Evolutionary conservation across 129 eudicot genomes (phyloP).

Genomic region (carrot (Daucus carota)): DNA sequence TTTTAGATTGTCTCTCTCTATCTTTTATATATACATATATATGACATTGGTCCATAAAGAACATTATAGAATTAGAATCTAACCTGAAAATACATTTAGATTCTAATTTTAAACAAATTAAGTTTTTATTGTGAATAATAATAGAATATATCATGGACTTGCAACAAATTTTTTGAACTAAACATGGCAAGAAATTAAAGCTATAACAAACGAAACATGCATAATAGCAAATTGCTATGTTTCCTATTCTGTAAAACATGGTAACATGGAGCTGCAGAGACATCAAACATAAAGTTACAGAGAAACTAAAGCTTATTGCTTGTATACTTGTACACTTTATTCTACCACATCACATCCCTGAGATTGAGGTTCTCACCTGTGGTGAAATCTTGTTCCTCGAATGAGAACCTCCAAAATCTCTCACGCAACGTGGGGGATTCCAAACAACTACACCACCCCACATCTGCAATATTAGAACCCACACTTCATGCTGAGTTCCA

Average conservation of each 20-base stretch:
- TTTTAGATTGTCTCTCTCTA: too few relatives aligned
- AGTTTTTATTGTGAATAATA: too few relatives aligned
- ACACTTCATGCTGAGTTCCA: neutral
- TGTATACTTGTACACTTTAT: neutral
- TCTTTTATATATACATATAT: too few relatives aligned
- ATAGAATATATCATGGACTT: too few relatives aligned
- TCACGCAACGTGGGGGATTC: constrained; percentile 69
- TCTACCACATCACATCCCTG: neutral
- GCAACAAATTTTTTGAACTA: too few relatives aligned
- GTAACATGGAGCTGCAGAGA: neutral
- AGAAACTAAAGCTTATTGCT: constrained; percentile 1
- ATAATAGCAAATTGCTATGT: neutral
- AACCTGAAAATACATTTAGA: too few relatives aligned
- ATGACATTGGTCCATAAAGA: too few relatives aligned
- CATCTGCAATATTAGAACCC: constrained; percentile 50
- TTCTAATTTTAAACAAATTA: too few relatives aligned
- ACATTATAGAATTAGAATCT: too few relatives aligned
- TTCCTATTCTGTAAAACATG: neutral
- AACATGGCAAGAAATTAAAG: too few relatives aligned
- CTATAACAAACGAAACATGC: neutral
- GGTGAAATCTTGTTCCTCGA: constrained; percentile 44
- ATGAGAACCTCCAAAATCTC: constrained; percentile 23
- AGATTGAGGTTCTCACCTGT: constrained; percentile 43
- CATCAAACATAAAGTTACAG: too few relatives aligned
- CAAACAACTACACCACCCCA: constrained; percentile 97